Evolutionary conservation across 1,284 basidiomycete genomes (phyloP), one percentile per base, ranked within the genome.

Genomic region (Stereum hirsutum): DNA sequence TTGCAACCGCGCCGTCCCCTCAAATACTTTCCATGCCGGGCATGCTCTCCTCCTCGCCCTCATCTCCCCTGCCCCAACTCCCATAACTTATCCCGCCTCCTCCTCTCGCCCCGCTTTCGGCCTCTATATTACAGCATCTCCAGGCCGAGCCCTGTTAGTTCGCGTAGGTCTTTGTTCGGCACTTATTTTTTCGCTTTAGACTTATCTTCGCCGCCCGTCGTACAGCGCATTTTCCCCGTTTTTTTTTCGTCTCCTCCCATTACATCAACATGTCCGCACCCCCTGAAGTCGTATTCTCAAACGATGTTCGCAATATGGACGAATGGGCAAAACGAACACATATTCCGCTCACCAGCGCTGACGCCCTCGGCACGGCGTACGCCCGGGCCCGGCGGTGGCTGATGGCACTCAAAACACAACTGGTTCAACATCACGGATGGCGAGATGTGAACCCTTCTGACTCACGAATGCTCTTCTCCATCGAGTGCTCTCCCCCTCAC

Each of bases 321-420:
- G 78, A 73, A 47, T 89, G 85, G 85, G 81, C 86, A 0, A 69
- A 64, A 43, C 75, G 84, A 45, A 86, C 85, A 0, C 70, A 75
- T 55, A 85, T 89, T 42, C 83, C 84, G 28, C 69, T 89, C 48
- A 85, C 83, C 46, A 86, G 79, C 43, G 85, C 83, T 41, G 85
- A 87, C 50, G 82, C 82, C 27, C 64, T 89, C 39, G 84, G 83
- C 23, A 75, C 77, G 11, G 82, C 79, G 41, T 89, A 89, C 59
- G 81, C 83, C 41, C 76, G 81, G 34, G 81, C 85, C 20, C 84
- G 85, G 53, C 76, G 77, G 45, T 84, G 81, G 81, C 62, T 89
- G 31, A 65, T 76, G 43, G 59, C 66, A 30, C 70, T 88, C 49
- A 77, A 76, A 54, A 57, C 61, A 19, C 68, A 74, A 50, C 75